These are phyloP conservation scores for Cephaloascus fragrans DNA, from an alignment of 805 yeast species.

Conservation along the genomic window DNA sequence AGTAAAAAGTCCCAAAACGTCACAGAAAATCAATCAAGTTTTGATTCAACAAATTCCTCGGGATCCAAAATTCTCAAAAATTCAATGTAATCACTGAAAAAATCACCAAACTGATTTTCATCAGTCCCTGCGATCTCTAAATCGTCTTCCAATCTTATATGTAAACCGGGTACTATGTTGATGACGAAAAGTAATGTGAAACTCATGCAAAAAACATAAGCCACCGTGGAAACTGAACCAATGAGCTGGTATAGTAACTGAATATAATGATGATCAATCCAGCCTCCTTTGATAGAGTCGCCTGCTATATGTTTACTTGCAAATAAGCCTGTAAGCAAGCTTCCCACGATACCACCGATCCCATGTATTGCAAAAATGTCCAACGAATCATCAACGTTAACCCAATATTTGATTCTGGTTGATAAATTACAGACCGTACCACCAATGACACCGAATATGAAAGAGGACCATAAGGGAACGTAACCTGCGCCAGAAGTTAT, in stretches of 20 bases:
- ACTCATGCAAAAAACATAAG: conserved; percentile 72
- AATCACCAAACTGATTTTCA: conserved; percentile 84
- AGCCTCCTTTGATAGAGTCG: conserved; percentile 67
- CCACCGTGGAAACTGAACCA: conserved; percentile 57
- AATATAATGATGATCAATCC: conserved; percentile 73
- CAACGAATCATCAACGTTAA: conserved; percentile 87
- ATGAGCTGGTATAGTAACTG: conserved; percentile 89
- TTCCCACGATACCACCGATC: conserved; percentile 84
- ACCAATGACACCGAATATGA: conserved; percentile 73
- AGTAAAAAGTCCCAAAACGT: too few relatives aligned
- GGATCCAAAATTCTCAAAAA: neutral
- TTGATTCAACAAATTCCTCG: neutral
- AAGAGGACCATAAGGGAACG: conserved; percentile 86
- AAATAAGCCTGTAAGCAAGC: conserved; percentile 80
- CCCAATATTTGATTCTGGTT: conserved; percentile 62
- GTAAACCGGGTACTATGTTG: conserved; percentile 73
- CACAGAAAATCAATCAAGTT: neutral
- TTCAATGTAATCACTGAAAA: neutral
- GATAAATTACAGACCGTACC: conserved; percentile 77
- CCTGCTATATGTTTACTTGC: conserved; percentile 91
- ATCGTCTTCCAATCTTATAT: conserved; percentile 75
- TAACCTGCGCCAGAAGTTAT: conserved; percentile 96
- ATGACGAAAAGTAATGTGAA: conserved; percentile 53
- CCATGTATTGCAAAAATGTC: conserved; percentile 93
- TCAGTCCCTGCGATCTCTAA: conserved; percentile 88